Conservation (phyloP, 495 filamentous ascomycete species). For the Talaromyces borbonicus region DNA sequence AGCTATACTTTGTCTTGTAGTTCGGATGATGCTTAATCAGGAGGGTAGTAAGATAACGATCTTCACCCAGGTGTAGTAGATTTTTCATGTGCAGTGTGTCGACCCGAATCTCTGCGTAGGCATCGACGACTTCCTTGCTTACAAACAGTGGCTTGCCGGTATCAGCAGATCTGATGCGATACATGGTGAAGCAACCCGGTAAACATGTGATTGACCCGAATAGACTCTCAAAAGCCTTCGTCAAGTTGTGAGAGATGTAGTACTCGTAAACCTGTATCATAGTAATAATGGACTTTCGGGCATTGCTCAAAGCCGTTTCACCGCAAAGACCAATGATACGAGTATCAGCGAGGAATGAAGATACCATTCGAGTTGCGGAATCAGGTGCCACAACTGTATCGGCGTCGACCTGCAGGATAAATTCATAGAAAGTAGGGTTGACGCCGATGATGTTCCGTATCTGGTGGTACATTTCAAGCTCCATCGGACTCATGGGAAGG, state of each 20-base stretch:
- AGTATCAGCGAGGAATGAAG: constrained; percentile 83
- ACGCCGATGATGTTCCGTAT: constrained; percentile 98
- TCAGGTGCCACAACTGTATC: constrained; percentile 91
- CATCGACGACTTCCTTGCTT: constrained; percentile 76
- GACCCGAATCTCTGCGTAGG: constrained; percentile 84
- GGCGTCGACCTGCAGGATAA: constrained; percentile 91
- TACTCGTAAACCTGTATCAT: constrained; percentile 99
- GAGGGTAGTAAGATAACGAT: constrained; percentile 92
- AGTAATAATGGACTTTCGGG: constrained; percentile 83
- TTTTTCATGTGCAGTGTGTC: constrained; percentile 99
- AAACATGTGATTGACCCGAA: constrained; percentile 97
- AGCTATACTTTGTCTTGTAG: constrained; percentile 98
- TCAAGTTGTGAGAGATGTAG: constrained; percentile 96
- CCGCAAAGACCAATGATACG: constrained; percentile 88
- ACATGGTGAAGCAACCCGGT: constrained; percentile 98
- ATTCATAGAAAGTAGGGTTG: constrained; percentile 97
- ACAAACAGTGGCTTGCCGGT: constrained; percentile 93
- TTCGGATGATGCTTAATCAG: constrained; percentile 85
- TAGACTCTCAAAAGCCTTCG: constrained; percentile 96
- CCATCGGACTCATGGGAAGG: constrained; percentile 86
- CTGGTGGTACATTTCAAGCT: constrained; percentile 97
- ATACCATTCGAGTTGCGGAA: constrained; percentile 85
- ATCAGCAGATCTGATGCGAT: constrained; percentile 87
- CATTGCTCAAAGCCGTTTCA: constrained; percentile 87
- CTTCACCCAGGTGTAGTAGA: constrained; percentile 79